A percentile compares a stretch with the other conserved stretches of the same genome.
These are phyloP conservation scores for Novymonas esmeraldas DNA, from an alignment of 208 protist species.

Conservation along the genomic window DNA sequence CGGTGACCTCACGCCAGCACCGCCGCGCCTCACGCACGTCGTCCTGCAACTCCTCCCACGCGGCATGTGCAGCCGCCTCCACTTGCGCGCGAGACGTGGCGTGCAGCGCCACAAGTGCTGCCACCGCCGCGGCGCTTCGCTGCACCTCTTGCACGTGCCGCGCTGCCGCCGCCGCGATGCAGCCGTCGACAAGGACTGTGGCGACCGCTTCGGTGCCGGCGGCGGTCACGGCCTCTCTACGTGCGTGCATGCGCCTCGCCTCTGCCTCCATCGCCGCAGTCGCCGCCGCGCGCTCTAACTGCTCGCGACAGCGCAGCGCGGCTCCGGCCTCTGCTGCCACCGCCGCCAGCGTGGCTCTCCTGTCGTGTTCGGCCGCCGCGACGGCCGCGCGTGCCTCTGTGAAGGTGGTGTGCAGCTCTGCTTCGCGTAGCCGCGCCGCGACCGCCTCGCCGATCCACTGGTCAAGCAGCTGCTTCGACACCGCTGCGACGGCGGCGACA, in stretches of 20 bases:
- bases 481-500: neutral
- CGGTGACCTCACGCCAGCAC: no score
- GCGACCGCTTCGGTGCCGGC: neutral
- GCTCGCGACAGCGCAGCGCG: no score
- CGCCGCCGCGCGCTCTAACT: neutral
- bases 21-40: neutral
- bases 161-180: conserved; percentile 1
- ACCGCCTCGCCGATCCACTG: neutral
- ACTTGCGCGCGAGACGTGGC: neutral
- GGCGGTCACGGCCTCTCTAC: neutral
- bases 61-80: neutral
- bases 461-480: neutral
- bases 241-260: neutral
- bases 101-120: neutral
- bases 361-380: neutral
- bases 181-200: neutral
- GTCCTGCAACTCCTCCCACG: neutral
- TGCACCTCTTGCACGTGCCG: neutral
- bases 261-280: neutral
- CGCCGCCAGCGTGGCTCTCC: neutral
- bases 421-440: neutral
- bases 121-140: neutral
- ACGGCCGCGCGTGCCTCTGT: conserved; percentile 1
- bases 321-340: neutral
- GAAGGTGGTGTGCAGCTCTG: no score